Evolutionary conservation across 169 alveolate genomes (phyloP), one percentile per base, ranked within the genome.

Genomic region (Plasmodium adleri): DNA sequence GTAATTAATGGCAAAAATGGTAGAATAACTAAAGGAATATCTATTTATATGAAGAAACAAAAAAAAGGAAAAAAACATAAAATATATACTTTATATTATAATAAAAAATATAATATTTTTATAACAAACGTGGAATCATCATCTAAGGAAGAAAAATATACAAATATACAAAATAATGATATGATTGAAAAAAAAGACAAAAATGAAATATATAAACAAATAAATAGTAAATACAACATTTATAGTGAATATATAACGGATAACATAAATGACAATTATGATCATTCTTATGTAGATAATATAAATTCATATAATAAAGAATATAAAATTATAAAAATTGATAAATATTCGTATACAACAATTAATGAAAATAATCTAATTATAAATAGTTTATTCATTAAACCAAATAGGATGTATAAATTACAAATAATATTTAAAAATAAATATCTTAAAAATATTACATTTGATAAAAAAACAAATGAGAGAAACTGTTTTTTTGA

Each of bases 381-480:
- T 52, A 75, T 75, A 26, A 3, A 45, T 17, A 75, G 88, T 28
- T 13, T 75, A 32, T 75, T 75, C 9, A 75, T 75, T 60, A 75
- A 75, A 52, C 88, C 88, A 22, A 20, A 62, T 13, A 75, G 20
- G 15, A 62, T 67, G 26, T 75, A 75, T 43, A 75, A 62, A 62
- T 43, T 75, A 60, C 88, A 75, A 43, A 45, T 56, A 62, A 62
- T 75, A 26, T 75, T 75, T 75, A 75, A 75, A 47, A 26, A 60
- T 24, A 59, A 75, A 49, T 15, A 22, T 26, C 54, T 75, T 22
- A 52, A 63, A 9, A 60, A 45, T 62, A 20, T 45, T 26, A 62
- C 60, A n/a, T 32, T 28, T 12, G 17, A 32, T 22, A 9, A 39
- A 39, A 67, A 10, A 43, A 22, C 47, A 39, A 39, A 39, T 39